These are phyloP conservation scores for Aspergillus avenaceus DNA, from an alignment of 495 filamentous ascomycete species.

Conservation along the genomic window DNA sequence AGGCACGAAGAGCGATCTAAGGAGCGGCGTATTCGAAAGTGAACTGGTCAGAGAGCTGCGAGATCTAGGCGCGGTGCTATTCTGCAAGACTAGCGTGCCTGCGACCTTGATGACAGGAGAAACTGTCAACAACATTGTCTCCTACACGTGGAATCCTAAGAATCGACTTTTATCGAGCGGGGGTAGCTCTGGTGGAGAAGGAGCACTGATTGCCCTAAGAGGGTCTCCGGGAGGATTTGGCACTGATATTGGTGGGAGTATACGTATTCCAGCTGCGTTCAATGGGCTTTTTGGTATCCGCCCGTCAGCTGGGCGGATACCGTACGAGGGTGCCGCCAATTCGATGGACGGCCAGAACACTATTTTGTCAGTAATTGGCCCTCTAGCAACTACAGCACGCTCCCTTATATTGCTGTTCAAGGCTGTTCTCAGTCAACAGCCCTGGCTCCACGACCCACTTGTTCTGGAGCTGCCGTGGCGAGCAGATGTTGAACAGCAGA, in stretches of 20 bases:
- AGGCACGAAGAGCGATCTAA: constrained; percentile 39
- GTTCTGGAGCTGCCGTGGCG: constrained; percentile 62
- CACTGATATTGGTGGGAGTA: constrained; percentile 70
- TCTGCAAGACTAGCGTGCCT: constrained; percentile 63
- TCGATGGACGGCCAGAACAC: constrained; percentile 58
- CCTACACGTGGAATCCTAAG: constrained; percentile 46
- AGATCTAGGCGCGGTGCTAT: constrained; percentile 57
- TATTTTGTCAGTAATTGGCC: constrained; percentile 55
- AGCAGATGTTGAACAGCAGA: constrained; percentile 42
- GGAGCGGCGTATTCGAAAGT: constrained; percentile 37
- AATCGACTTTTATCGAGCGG: constrained; percentile 46
- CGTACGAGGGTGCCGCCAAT: constrained; percentile 41
- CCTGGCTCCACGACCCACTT: constrained; percentile 64
- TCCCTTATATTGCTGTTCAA: constrained; percentile 53
- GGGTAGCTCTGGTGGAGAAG: constrained; percentile 63
- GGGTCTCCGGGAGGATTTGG: constrained; percentile 57
- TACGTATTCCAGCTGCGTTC: constrained; percentile 64
- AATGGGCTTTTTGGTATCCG: constrained; percentile 56
- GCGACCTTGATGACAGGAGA: constrained; percentile 58
- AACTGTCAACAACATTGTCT: constrained; percentile 55
- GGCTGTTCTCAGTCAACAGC: constrained; percentile 48
- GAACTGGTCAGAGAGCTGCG: constrained; percentile 50
- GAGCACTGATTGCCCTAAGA: constrained; percentile 49
- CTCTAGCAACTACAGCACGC: constrained; percentile 45
- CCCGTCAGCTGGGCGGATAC: constrained; percentile 42